Percentiles rank a stretch among this genome's conserved stretches.
Evolutionary conservation across 2,329 filamentous ascomycete genomes (phyloP).

Genomic region (Phialophora chinensis): DNA sequence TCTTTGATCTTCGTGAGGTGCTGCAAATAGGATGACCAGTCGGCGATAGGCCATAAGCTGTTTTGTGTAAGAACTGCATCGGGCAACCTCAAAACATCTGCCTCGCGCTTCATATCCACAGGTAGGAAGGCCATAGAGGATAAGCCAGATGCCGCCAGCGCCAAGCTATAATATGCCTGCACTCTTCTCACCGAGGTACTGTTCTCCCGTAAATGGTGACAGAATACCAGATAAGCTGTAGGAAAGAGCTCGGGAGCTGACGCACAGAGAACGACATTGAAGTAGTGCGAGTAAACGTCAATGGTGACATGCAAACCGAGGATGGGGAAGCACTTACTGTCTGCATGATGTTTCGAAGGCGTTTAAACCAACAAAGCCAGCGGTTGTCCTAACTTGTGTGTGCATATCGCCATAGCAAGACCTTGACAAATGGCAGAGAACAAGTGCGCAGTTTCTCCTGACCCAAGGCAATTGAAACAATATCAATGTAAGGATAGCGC

Average conservation of each 20-base stretch:
- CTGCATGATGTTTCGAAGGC: neutral
- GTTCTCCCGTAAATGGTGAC: neutral
- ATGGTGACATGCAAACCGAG: too few relatives aligned
- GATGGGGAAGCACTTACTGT: neutral
- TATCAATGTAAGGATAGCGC: neutral
- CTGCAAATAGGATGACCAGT: neutral
- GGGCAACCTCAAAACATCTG: neutral
- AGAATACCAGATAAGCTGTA: neutral
- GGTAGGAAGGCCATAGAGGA: neutral
- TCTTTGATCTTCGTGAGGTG: neutral
- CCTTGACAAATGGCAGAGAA: neutral
- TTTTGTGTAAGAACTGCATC: neutral
- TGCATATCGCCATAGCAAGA: neutral
- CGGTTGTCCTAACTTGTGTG: neutral
- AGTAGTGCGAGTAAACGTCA: too few relatives aligned
- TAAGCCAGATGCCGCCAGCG: neutral
- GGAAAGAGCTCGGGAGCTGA: slow-evolving; percentile 49
- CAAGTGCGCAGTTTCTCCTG: neutral
- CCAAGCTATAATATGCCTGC: neutral
- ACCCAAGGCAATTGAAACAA: neutral
- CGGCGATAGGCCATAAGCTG: neutral
- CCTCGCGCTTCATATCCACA: neutral
- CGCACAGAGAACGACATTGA: too few relatives aligned
- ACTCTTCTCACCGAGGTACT: neutral
- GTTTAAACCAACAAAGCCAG: neutral